phyloP scores from a whole-genome alignment of 306 rosid genomes.

The Ormosia emarginata region DNA sequence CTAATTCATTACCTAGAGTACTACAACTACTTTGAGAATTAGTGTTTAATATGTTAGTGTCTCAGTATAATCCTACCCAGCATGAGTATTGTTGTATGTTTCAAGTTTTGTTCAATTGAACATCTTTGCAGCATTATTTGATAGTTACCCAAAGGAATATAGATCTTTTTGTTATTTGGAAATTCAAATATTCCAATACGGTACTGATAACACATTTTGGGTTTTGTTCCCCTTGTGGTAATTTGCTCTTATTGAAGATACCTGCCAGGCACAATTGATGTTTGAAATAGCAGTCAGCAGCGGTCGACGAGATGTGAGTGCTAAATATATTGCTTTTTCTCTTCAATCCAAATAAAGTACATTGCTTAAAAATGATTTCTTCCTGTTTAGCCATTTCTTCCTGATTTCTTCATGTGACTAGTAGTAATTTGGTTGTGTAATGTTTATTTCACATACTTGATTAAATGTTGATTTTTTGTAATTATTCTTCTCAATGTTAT shows the following conservation, averaged over 20 bases:
- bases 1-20: not conserved
- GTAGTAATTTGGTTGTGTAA: not conserved
- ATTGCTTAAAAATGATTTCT: constrained; percentile 29
- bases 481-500: constrained; percentile 17
- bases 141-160: not conserved
- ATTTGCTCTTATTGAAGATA: constrained; percentile 51
- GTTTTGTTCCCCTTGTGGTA: constrained; percentile 25
- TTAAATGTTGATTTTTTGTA: not conserved
- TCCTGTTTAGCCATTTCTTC: constrained; percentile 29
- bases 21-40: not conserved
- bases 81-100: not conserved
- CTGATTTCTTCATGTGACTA: not conserved
- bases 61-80: not conserved
- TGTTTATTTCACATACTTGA: not conserved
- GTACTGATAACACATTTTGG: constrained; percentile 17
- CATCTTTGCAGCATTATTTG: not conserved
- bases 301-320: constrained; percentile 92
- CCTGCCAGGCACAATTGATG: constrained; percentile 97
- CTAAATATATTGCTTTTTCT: constrained; percentile 49
- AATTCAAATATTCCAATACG: not conserved
- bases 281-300: constrained; percentile 70
- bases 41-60: not conserved
- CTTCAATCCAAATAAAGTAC: constrained; percentile 39
- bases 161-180: not conserved
- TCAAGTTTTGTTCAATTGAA: not conserved